A percentile compares a stretch with the other conserved stretches of the same genome.
Conservation (phyloP, 2,329 filamentous ascomycete species). For the Phaeoacremonium minimum region DNA sequence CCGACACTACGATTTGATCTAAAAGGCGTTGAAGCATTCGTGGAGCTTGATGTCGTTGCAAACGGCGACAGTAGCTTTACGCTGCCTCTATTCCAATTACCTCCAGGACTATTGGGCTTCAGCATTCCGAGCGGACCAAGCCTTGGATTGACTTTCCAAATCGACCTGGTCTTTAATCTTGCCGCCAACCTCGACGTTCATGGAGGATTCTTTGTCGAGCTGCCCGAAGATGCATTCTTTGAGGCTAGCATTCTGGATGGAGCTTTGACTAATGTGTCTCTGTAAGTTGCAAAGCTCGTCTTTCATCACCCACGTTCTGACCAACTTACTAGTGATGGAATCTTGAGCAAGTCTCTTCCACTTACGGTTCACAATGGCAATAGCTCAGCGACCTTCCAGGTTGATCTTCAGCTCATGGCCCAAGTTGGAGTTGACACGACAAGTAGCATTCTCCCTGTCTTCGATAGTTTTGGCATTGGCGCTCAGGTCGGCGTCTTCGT, state of each 20-base stretch:
- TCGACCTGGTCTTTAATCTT: constrained; percentile 3
- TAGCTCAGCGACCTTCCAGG: constrained; percentile 3
- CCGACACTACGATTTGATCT: constrained; percentile 4
- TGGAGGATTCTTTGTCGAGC: constrained; percentile 4
- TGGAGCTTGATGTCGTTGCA: constrained; percentile 3
- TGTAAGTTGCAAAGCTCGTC: constrained; percentile 3
- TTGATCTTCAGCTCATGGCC: constrained; percentile 4
- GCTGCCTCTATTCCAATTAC: constrained; percentile 3
- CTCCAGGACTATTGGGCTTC: constrained; percentile 1
- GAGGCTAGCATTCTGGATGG: constrained; percentile 3
- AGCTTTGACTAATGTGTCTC: background rate
- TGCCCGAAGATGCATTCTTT: constrained; percentile 5
- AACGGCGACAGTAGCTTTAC: constrained; percentile 1
- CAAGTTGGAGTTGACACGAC: constrained; percentile 1
- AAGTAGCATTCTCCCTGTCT: background rate
- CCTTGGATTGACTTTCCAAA: constrained; percentile 3
- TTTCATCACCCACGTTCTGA: too few species aligned
- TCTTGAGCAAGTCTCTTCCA: constrained; percentile 4
- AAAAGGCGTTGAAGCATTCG: constrained; percentile 3
- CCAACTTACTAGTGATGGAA: constrained; percentile 6
- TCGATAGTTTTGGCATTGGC: background rate
- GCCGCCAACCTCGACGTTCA: constrained; percentile 1
- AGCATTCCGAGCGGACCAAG: constrained; percentile 2
- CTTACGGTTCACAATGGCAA: constrained; percentile 2
- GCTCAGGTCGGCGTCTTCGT: constrained; percentile 3